Percentiles rank a stretch among this genome's conserved stretches.
phyloP scores from a whole-genome alignment of 2,329 filamentous ascomycete genomes.

The Teratosphaeria gauchensis region DNA sequence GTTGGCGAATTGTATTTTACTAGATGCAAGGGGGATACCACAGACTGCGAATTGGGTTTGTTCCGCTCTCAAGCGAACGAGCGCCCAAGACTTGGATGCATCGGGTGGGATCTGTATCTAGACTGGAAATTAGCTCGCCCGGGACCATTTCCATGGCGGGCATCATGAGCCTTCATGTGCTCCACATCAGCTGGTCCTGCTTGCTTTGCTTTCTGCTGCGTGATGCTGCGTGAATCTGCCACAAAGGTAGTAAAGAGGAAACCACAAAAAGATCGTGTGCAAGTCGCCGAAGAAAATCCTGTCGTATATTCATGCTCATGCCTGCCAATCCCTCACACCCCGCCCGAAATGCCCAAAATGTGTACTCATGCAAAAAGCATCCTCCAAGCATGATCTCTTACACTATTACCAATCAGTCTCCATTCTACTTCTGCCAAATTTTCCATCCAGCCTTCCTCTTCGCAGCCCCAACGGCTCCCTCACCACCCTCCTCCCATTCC shows the following conservation, averaged over 20 bases:
- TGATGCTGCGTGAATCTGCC: no score
- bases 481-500: conserved; percentile 14
- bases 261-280: not conserved
- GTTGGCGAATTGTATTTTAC: not conserved
- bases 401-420: no score
- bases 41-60: not conserved
- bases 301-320: not conserved
- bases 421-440: conserved; percentile 12
- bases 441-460: conserved; percentile 13
- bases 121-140: not conserved
- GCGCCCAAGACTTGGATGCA: not conserved
- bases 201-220: not conserved
- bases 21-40: not conserved
- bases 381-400: no score
- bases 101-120: not conserved
- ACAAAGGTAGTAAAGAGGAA: no score
- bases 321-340: not conserved
- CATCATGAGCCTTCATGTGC: not conserved
- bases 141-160: not conserved
- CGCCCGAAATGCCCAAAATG: not conserved
- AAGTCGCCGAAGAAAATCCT: not conserved
- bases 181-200: no score
- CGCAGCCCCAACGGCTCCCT: not conserved
- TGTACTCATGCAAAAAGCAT: no score
- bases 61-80: not conserved